Evolutionary conservation across 176 grass and related monocot genomes (phyloP), one percentile per base, ranked within the genome.

Genomic region (Neostapfia colusana): DNA sequence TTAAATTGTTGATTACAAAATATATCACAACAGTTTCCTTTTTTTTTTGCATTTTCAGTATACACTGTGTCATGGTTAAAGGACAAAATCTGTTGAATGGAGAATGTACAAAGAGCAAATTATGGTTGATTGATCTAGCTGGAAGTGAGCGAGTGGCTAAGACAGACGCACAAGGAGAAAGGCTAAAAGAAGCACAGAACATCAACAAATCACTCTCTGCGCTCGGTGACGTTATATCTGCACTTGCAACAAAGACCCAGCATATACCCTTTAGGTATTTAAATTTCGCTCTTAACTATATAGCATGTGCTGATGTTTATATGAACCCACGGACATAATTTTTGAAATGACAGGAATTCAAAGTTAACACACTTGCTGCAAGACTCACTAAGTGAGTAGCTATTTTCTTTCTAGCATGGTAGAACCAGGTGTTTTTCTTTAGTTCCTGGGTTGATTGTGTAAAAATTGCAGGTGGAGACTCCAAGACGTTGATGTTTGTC

Each of bases 161-260:
- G 82, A 95, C 95, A 51, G 95, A 98, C 53, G 95, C 91, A 59
- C 95, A 98, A 92, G 95, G 95, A 75, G 95, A 99, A 58, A 76
- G 95, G n/a, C 63, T 99, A 67, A 99, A 88, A 80, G 95, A 99
- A 82, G 89, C 95, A 15, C 95, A 99, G 26, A 99, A 85, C 59
- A 99, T 99, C 27, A 99, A 95, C 56, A 99, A 90, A 60, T 99
- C 95, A 8, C 95, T 99, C 73, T 99, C 89, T 73, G 95, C 95
- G 23, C 88, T 99, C 66, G 95, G 95, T 54, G 92, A 99, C 74
- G 95, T 99, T 35, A 99, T 99, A 84, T 99, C 89, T 42, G 89
- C 95, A 51, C 95, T 99, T 70, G 91, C 95, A 77, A 99, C 89
- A 4, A 99, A 99, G 87, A 99, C 82, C 48, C 77, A 76, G 0